These are phyloP conservation scores for Seiridium unicorne DNA, from an alignment of 2,329 filamentous ascomycete species.

Conservation along the genomic window DNA sequence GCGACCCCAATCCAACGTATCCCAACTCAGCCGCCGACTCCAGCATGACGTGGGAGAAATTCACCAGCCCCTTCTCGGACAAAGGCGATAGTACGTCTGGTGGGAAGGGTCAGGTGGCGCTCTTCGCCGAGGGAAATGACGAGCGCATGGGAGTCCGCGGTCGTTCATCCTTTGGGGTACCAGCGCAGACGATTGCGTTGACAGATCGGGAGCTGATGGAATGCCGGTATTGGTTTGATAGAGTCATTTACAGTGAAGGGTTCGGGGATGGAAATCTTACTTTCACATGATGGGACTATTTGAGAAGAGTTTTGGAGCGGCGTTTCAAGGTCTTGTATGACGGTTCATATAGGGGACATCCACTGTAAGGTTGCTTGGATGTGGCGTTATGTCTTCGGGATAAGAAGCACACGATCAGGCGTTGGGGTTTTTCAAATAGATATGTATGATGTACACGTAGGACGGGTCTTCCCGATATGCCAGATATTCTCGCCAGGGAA, in stretches of 20 bases:
- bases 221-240: conserved; percentile 62
- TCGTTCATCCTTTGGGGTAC: conserved; percentile 35
- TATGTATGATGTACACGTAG: no score
- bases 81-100: conserved; percentile 8
- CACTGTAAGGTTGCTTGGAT: neutral
- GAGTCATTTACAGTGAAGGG: conserved; percentile 46
- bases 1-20: conserved; percentile 21
- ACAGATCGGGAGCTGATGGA: conserved; percentile 44
- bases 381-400: no score
- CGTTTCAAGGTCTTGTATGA: neutral
- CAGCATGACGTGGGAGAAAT: conserved; percentile 39
- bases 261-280: conserved; percentile 27
- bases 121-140: conserved; percentile 61
- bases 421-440: no score
- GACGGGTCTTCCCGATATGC: no score
- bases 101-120: conserved; percentile 38
- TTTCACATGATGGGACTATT: neutral
- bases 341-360: neutral
- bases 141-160: conserved; percentile 39
- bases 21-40: conserved; percentile 15
- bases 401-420: no score
- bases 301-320: no score
- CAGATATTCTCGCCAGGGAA: no score
- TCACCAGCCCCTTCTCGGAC: conserved; percentile 35
- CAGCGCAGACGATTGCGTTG: conserved; percentile 40